Evolutionary conservation across 768 basidiomycete species (phyloP), one percentile per base, ranked within the genome.

Genomic region (Cubamyces lactineus): DNA sequence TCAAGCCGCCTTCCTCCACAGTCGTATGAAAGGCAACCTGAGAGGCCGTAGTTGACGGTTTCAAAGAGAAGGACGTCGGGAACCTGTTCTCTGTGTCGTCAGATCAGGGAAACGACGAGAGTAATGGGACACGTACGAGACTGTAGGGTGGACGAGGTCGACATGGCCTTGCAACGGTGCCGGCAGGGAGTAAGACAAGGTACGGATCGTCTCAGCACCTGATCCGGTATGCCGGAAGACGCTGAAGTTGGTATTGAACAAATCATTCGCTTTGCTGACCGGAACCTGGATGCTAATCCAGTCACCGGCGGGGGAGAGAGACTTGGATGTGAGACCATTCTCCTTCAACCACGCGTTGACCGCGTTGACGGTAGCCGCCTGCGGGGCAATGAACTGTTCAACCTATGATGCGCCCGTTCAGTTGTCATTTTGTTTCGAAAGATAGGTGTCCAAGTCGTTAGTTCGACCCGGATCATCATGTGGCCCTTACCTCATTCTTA

Each of bases 151-250:
- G 19, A 79, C 67, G n/a, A 72, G 50, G 26, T 72, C 64, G 58
- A 79, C 66, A 50, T 75, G 71, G 2, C 54, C 62, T 41, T 68
- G 62, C 16, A 79, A 67, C 2, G 62, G 63, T 8, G 64, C 47
- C 17, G 78, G 78, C 17, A 79, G 53, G 6, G 78, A 77, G 64
- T 76, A 77, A 7, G 66, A 58, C n/a, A 79, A 70, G 1, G 78
- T 78, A 30, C 77, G 72, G 43, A 77, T 63, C 23, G 66, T 59
- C 39, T 70, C 45, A 30, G 49, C 63, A 43, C 75, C 74, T 41
- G 71, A 73, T 1, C 54, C 61, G 15, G 49, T 16, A 53, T 78
- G 73, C 52, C 61, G 68, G 65, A 77, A 79, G 5, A 72, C 58
- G 3, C 64, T 55, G 69, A 74, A 79, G 41, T 73, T 69, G 38